Base-by-base conservation (phyloP, 495 filamentous ascomycete species). In the Penicillium canescens region DNA sequence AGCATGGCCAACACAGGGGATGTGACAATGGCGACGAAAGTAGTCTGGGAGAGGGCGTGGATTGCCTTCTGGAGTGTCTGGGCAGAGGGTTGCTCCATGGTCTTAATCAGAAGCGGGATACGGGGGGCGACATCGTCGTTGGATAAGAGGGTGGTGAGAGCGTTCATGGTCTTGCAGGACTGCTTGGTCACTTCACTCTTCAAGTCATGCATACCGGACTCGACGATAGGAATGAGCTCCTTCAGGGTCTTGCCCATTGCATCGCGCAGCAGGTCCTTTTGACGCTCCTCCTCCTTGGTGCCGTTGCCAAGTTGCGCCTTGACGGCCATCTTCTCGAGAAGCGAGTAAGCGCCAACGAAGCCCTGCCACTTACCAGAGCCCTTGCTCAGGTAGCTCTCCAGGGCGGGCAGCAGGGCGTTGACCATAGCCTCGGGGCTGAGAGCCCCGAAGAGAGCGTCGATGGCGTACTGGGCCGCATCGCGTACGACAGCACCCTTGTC, bases 1-100 rank as follows among this genome's bases (percentile, higher is more conserved):
- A 99, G 83, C 8, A 99, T 85, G n/a, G 94, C 94, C 23, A 99
- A 84, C 4, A 98, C 94, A 16, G 94, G 94, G n/a, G 94, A 97
- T 11, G 91, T 97, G 56, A 99, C 95, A 54, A 93, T 84, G 48
- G 94, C 91, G 40, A 99, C 93, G 62, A 99, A 99, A 28, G 94
- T 99, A n/a, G 94, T 99, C 73, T 96, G 91, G 1, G 92, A 96
- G 37, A 99, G 80, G 34, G 92, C 94, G 60, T 97, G 94, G 57
- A 99, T 99, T 37, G 94, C 92, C 75, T 96, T 94, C 63, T 94
- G 88, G 46, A 94, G 79, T 13, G 86, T 87, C 63, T 95, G 85
- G n/a, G 88, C 81, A 6, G 90, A 95, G 3, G 95, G 94, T 49
- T 96, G 85, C 63, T 96, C 89, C 87, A 99, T 96, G 36, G 91